Percentiles rank a stretch among this genome's conserved stretches.
These are phyloP conservation scores for Diaporthe helianthi DNA, from an alignment of 2,329 filamentous ascomycete species.

Conservation along the genomic window DNA sequence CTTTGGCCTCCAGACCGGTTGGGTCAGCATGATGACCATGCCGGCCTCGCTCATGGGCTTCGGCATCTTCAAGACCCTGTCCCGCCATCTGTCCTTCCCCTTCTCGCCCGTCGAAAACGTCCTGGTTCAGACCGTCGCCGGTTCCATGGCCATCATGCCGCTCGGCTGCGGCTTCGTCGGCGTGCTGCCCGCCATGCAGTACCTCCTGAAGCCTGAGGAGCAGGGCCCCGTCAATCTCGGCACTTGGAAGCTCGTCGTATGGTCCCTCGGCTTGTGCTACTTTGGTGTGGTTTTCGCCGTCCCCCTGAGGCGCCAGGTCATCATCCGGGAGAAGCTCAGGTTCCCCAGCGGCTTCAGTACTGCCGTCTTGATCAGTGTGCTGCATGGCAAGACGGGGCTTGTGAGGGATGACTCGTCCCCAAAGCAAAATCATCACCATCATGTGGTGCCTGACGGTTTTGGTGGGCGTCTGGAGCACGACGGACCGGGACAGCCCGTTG, in stretches of 20 bases:
- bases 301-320: constrained; percentile 87
- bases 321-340: constrained; percentile 88
- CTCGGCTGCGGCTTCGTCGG: constrained; percentile 95
- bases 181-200: constrained; percentile 88
- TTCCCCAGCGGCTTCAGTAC: constrained; percentile 97
- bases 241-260: constrained; percentile 81
- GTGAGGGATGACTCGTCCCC: constrained; percentile 38
- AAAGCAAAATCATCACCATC: constrained; percentile 40
- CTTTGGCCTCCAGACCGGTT: constrained; percentile 81
- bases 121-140: constrained; percentile 92
- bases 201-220: constrained; percentile 78
- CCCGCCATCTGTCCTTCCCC: constrained; percentile 75
- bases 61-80: constrained; percentile 85
- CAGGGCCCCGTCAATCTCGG: constrained; percentile 76
- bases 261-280: constrained; percentile 92
- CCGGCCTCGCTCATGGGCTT: constrained; percentile 93
- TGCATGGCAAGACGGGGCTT: constrained; percentile 69
- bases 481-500: constrained; percentile 28
- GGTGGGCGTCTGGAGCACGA: constrained; percentile 22
- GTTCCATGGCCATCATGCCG: constrained; percentile 95
- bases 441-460: constrained; percentile 1
- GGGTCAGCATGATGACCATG: constrained; percentile 89
- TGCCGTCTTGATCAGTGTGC: constrained; percentile 87
- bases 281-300: constrained; percentile 98
- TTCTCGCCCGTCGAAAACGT: constrained; percentile 98